Percentiles rank a stretch among this genome's conserved stretches.
Conservation (phyloP, 192 early-diverging fungal species). For the Backusella morwellensis region DNA sequence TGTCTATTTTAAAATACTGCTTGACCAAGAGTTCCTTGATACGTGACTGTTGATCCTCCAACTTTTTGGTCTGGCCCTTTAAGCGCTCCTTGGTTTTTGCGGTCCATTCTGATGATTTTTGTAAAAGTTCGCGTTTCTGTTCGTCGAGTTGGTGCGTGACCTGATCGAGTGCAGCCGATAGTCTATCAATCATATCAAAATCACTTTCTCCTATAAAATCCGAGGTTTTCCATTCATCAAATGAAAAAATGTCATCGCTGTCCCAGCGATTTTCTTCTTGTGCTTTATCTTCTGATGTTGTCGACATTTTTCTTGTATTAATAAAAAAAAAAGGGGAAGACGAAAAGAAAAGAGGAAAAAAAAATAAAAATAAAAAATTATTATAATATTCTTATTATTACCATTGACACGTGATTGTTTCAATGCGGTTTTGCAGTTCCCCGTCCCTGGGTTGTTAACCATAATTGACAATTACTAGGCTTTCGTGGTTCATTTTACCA, state of each 20-base stretch:
- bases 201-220: slow-evolving; percentile 35
- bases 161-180: slow-evolving; percentile 34
- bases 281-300: background rate
- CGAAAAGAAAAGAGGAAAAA: background rate
- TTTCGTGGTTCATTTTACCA: background rate
- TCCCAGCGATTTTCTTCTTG: background rate
- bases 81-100: slow-evolving; percentile 30
- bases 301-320: background rate
- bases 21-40: slow-evolving; percentile 23
- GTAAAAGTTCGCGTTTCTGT: slow-evolving; percentile 17
- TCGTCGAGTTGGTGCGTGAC: slow-evolving; percentile 34
- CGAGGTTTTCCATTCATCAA: slow-evolving; percentile 14
- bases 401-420: background rate
- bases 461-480: background rate
- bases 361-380: background rate
- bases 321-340: background rate
- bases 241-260: background rate
- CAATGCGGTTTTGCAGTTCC: background rate
- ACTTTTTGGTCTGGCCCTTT: slow-evolving; percentile 20
- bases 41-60: slow-evolving; percentile 30
- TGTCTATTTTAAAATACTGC: slow-evolving; percentile 26
- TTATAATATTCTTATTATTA: background rate
- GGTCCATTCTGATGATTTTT: slow-evolving; percentile 34
- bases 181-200: slow-evolving; percentile 40
- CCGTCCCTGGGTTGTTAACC: background rate